These are phyloP conservation scores for Saccharum hybrid DNA, from an alignment of 202 grass and related monocot genomes.

Conservation along the genomic window DNA sequence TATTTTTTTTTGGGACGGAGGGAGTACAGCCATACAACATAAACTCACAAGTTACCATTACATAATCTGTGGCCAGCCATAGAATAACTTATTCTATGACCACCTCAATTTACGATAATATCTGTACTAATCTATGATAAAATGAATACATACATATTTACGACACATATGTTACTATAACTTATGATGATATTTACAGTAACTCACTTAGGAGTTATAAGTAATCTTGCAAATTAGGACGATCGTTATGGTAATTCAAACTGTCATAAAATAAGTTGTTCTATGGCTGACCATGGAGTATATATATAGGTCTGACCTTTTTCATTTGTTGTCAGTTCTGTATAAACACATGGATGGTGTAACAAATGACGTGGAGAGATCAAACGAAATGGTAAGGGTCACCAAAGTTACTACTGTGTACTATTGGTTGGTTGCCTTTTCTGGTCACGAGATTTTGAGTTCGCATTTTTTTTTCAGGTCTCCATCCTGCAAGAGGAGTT, in stretches of 20 bases:
- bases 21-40: too few species aligned
- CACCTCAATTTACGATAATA: too few species aligned
- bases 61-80: too few species aligned
- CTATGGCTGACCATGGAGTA: not conserved
- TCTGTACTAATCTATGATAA: too few species aligned
- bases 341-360: constrained; percentile 95
- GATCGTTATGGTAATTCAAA: not conserved
- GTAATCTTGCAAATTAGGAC: not conserved
- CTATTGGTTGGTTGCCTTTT: not conserved
- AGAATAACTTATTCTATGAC: too few species aligned
- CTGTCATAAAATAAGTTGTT: not conserved
- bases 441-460: not conserved
- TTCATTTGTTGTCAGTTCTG: constrained; percentile 54
- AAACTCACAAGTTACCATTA: too few species aligned
- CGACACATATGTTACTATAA: too few species aligned
- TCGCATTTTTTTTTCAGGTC: constrained; percentile 48
- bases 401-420: not conserved
- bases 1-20: too few species aligned
- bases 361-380: constrained; percentile 91
- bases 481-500: constrained; percentile 83
- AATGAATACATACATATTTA: too few species aligned
- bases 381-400: constrained; percentile 84
- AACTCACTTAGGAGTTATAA: not conserved
- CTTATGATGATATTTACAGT: not conserved
- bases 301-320: constrained; percentile 32